Conservation (phyloP, 1,284 basidiomycete species). For the Inonotus hispidus region DNA sequence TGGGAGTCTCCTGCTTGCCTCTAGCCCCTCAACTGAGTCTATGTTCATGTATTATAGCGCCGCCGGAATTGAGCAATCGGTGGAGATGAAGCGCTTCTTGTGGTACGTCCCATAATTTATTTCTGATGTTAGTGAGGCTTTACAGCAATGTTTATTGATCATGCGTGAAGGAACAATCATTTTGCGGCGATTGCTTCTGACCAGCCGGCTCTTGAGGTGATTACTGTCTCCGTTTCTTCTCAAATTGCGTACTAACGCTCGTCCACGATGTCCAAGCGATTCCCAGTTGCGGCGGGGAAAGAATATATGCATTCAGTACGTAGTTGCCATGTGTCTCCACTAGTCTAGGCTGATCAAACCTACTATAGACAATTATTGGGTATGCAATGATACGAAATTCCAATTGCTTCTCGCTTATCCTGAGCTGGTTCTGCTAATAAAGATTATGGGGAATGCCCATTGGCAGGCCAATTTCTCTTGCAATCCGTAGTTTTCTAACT, state of each 20-base stretch:
- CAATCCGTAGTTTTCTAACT: neutral
- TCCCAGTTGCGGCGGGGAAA: conserved; percentile 45
- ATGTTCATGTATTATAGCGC: too few species aligned
- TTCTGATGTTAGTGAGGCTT: neutral
- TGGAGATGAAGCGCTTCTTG: conserved; percentile 67
- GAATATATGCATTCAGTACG: conserved; percentile 53
- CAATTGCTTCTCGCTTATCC: neutral
- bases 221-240: conserved; percentile 6
- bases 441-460: conserved; percentile 72
- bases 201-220: conserved; percentile 68
- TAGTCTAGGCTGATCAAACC: neutral
- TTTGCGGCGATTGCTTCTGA: conserved; percentile 72
- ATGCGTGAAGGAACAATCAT: conserved; percentile 61
- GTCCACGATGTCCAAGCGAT: conserved; percentile 36
- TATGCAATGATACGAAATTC: conserved; percentile 24
- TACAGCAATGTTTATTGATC: neutral
- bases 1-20: conserved; percentile 27
- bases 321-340: neutral
- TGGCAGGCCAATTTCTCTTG: conserved; percentile 31
- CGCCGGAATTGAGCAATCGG: conserved; percentile 63
- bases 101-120: conserved; percentile 38
- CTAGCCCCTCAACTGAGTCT: neutral
- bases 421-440: neutral
- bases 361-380: conserved; percentile 52
- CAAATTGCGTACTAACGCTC: neutral